A percentile compares a stretch with the other conserved stretches of the same genome.
Conservation (phyloP, 169 alveolate genomes). For the Plasmodium inui region DNA sequence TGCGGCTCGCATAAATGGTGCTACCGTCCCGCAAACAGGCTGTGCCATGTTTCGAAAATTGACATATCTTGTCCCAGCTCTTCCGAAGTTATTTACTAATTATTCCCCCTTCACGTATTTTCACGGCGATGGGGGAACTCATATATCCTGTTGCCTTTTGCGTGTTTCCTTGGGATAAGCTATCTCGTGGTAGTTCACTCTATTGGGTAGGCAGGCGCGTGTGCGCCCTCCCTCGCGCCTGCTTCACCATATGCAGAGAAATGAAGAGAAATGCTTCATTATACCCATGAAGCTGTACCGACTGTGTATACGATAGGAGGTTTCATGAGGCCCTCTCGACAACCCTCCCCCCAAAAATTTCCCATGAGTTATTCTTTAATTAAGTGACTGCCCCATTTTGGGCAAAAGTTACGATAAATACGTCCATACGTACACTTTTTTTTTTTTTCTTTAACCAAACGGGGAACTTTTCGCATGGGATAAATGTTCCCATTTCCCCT, state of each 20-base stretch:
- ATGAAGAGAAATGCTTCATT: neutral
- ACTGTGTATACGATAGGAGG: neutral
- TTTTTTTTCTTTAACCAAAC: neutral
- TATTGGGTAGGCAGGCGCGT: neutral
- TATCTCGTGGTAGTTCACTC: neutral
- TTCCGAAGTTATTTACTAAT: neutral
- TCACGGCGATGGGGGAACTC: neutral
- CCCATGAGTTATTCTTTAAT: neutral
- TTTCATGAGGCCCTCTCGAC: neutral
- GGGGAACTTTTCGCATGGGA: neutral
- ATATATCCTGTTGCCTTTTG: neutral
- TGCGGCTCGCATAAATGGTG: neutral
- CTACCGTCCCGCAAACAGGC: neutral
- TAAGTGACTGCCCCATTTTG: neutral
- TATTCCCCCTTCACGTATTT: neutral
- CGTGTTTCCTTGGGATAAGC: neutral
- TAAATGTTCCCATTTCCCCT: neutral
- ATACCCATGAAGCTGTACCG: neutral
- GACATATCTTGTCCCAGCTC: neutral
- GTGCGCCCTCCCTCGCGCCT: neutral
- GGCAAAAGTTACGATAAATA: neutral
- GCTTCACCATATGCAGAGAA: neutral
- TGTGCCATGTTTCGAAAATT: neutral
- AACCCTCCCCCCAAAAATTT: neutral
- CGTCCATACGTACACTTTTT: neutral